Evolutionary conservation across 2,329 filamentous ascomycete genomes (phyloP), one percentile per base, ranked within the genome.

Genomic region (Colletotrichum sansevieriae): DNA sequence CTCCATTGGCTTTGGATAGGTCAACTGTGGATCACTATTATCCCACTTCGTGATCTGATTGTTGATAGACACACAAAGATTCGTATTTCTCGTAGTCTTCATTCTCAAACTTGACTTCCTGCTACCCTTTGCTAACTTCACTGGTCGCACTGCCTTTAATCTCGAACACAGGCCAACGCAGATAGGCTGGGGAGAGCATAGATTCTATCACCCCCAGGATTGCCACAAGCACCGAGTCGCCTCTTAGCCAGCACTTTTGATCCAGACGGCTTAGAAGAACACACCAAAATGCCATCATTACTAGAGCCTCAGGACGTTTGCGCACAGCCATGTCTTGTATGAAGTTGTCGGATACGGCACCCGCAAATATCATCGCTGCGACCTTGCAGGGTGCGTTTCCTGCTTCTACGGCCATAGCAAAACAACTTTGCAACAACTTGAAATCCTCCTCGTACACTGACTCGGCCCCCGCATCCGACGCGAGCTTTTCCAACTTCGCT

Each of bases 221-320:
- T 37, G 52, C 35, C 11, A 3, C 22, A 22, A 4, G 22, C 22
- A 22, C 52, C 29, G 33, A 55, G 2, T 41, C 52, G 12, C 20
- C 33, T 39, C 52, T 55, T 2, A 22, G 52, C 52, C 52, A 55
- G 12, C 35, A 37, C 5, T 11, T 6, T 7, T 37, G 52, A 39
- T 55, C 11, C 18, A 41, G 6, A 4, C 52, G 52, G 2, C 52
- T 55, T 3, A 55, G 11, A 15, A 55, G 18, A 9, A 55, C 52
- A 41, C 52, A 55, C 52, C 52, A 55, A 29, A 55, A 55, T 1
- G 52, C 52, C 52, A 55, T 55, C n/a, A 55, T 55, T 15, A 39
- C 35, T 3, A 39, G 33, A 20, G 52, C 12, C 2, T 41, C 52
- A 20, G 52, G 52, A 5, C 35, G 52, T 35, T 39, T 55, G 52